These are phyloP conservation scores for Tephrocybe sp. DNA, from an alignment of 768 basidiomycete species.

Conservation along the genomic window DNA sequence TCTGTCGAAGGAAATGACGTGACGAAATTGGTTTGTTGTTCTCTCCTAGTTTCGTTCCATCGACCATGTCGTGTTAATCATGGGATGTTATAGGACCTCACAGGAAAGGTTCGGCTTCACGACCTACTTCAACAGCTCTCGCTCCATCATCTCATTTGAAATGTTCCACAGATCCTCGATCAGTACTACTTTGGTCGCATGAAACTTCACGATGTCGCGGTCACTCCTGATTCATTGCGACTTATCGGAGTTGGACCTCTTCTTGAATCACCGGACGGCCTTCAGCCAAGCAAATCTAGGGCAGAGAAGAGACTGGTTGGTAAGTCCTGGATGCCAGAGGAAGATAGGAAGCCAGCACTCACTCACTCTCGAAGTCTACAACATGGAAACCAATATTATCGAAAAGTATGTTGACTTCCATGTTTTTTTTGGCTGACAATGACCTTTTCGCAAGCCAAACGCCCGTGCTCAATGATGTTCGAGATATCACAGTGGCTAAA, in stretches of 20 bases:
- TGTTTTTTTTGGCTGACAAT: neutral
- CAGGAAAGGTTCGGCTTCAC: conserved; percentile 45
- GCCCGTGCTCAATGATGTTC: conserved; percentile 70
- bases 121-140: neutral
- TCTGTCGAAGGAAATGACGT: conserved; percentile 67
- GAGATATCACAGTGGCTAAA: conserved; percentile 63
- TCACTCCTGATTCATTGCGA: conserved; percentile 63
- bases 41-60: neutral
- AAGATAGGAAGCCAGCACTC: neutral
- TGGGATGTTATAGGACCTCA: conserved; percentile 43
- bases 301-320: conserved; percentile 74
- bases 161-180: conserved; percentile 47
- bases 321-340: conserved; percentile 26
- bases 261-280: conserved; percentile 56
- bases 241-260: conserved; percentile 69
- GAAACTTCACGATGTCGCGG: conserved; percentile 67
- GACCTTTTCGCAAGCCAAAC: conserved; percentile 47
- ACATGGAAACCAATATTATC: conserved; percentile 58
- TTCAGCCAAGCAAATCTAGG: conserved; percentile 67
- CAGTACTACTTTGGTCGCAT: conserved; percentile 58
- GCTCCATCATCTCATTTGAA: neutral
- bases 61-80: conserved; percentile 9
- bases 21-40: conserved; percentile 49
- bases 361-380: conserved; percentile 48
- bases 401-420: conserved; percentile 51